Evolutionary conservation across 306 rosid species (phyloP).

Genomic region (Lithocarpus polystachyus): DNA sequence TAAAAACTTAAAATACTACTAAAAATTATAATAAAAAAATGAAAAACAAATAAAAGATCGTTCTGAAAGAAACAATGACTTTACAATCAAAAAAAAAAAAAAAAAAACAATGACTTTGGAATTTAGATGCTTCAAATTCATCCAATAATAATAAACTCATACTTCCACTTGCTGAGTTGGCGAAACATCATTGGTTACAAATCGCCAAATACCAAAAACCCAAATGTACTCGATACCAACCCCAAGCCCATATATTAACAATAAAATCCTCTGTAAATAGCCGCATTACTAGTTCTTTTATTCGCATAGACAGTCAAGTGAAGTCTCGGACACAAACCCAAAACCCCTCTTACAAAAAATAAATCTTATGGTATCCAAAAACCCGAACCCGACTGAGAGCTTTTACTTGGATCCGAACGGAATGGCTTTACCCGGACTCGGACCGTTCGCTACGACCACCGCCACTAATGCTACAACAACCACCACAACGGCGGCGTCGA

Average conservation of each 20-base stretch:
- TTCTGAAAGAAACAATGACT: too few species aligned
- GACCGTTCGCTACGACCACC: constrained; percentile 41
- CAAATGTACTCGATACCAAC: background rate
- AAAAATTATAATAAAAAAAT: too few species aligned
- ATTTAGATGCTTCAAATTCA: too few species aligned
- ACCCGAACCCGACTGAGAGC: constrained; percentile 59
- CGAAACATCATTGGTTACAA: background rate
- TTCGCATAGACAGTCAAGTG: too few species aligned
- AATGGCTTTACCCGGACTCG: constrained; percentile 58
- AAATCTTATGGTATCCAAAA: constrained; percentile 58
- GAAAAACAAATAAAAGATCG: too few species aligned
- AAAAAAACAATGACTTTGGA: too few species aligned
- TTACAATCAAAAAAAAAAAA: too few species aligned
- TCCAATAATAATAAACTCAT: too few species aligned
- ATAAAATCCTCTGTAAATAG: background rate
- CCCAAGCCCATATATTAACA: background rate
- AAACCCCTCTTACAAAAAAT: constrained; percentile 1
- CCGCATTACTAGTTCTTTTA: background rate
- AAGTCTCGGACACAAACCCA: constrained; percentile 3
- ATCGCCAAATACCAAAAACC: background rate
- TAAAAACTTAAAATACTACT: too few species aligned
- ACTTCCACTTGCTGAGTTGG: background rate
- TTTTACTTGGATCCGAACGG: constrained; percentile 60
- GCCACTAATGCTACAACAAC: constrained; percentile 17
- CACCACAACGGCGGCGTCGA: constrained; percentile 22